Base-by-base conservation (phyloP, 192 early-diverging fungal genomes). In the Backusella circina region DNA sequence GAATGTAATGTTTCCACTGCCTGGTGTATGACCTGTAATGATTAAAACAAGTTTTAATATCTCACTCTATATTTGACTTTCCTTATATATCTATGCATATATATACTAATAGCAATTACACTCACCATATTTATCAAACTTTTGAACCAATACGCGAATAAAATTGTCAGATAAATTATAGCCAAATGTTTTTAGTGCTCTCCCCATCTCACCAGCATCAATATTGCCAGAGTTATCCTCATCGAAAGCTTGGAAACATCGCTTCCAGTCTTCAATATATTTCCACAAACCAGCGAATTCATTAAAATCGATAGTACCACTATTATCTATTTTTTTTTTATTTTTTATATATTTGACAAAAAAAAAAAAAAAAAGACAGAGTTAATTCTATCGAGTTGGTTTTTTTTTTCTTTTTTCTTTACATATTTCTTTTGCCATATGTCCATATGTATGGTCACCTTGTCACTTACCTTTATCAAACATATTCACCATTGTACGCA, bases 231-330 rank as follows among this genome's bases (percentile, higher is more conserved):
- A 90, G 72, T 84, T 86, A 78, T 95, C 93, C 21, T 82, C 83
- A 80, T 95, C 94, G 75, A 93, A 95, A 10, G 88, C 86, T 77
- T 83, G 83, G 84, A 94, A 95, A 79, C 93, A 94, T 35, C 85
- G 71, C 79, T 93, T 92, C 94, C 94, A 95, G 35, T 94, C 92
- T 73, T 93, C 90, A 77, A 94, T 95, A 73, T 93, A 95, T 75
- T 83, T 85, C 92, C 91, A 94, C 28, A 94, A 85, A 30, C 91
- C 90, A 65, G 88, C 80, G 75, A 95, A 95, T 83, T 95, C 94
- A 31, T 86, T 78, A 78, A 93, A 95, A 76, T 79, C 86, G 67
- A 95, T 93, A 31, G 92, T 92, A 36, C 94, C 94, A 75, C 85
- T 90, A 72, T 89, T 88, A 77, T 94, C 93, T 83, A 85, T 67